Conservation (phyloP, 495 filamentous ascomycete genomes). For the Tuber calosporum region DNA sequence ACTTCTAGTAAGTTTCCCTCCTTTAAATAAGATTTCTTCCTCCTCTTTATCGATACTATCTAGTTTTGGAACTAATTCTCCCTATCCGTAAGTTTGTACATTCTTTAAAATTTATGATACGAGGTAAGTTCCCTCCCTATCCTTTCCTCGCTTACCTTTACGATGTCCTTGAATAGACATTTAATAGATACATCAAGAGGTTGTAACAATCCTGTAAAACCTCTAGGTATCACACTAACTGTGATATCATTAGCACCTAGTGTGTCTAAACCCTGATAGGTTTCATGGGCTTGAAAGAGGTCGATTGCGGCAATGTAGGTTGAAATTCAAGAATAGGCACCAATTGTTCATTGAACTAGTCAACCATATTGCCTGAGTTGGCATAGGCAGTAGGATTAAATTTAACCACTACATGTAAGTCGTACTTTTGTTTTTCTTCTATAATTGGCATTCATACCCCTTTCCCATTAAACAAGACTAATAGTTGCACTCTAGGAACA, state of each 20-base stretch:
- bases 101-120: background rate
- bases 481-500: no score
- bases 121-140: background rate
- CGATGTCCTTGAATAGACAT: background rate
- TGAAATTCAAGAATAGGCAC: background rate
- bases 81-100: background rate
- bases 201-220: background rate
- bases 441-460: no score
- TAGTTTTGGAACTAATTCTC: background rate
- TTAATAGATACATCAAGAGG: slow-evolving; percentile 4
- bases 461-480: no score
- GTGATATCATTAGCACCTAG: background rate
- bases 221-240: background rate
- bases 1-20: background rate
- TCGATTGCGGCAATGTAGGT: background rate
- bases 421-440: background rate
- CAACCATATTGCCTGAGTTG: background rate
- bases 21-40: background rate
- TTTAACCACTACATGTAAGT: background rate
- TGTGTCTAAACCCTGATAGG: background rate
- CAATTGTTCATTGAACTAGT: background rate
- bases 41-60: background rate
- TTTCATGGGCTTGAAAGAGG: background rate
- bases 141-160: background rate
- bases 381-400: slow-evolving; percentile 3